Evolutionary conservation across 306 rosid genomes (phyloP), one percentile per base, ranked within the genome.

Genomic region (Cyclanthera cordifolia): DNA sequence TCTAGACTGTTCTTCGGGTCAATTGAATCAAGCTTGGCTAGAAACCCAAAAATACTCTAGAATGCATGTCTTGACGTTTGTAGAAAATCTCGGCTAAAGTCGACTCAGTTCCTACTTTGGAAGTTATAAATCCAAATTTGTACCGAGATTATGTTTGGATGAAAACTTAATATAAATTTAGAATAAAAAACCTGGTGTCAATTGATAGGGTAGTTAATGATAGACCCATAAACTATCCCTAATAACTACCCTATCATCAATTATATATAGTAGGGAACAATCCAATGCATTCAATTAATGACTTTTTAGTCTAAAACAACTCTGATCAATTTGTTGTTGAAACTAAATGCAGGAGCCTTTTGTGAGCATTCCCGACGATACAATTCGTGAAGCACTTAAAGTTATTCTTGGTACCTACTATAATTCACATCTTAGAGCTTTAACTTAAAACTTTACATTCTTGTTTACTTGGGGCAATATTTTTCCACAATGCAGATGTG

Each of bases 291-390:
- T 34, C 41, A 34, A 34, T 34, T 34, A 34, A 34, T 34, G 7
- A 5, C 41, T 3, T 7, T 7, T 34, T 20, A 20, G 12, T 66
- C 37, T 46, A 46, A 46, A 66, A 14, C 39, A 66, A 46, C 2
- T 1, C 54, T 66, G 70, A 46, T 58, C 46, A 30, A 13, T 3
- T 69, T 34, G 24, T 32, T n/a, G 19, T 39, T 79, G 75, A 8
- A 3, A 50, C 54, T 69, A 23, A 43, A 64, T 86, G 23, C 88
- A 94, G 99, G 99, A 94, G 77, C 97, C 99, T 68, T 94, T 90
- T 78, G 95, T 90, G 53, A 90, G 85, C 84, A 94, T 94, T 67
- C 99, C 99, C 4, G 95, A 94, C 64, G 82, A 88, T 53, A 88
- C 90, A 14, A 88, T 90, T 77, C 88, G 96, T 21, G 95, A 94